These are phyloP conservation scores for Magnolia kwangsiensis DNA, from an alignment of 164 flowering plant genomes.

Conservation along the genomic window DNA sequence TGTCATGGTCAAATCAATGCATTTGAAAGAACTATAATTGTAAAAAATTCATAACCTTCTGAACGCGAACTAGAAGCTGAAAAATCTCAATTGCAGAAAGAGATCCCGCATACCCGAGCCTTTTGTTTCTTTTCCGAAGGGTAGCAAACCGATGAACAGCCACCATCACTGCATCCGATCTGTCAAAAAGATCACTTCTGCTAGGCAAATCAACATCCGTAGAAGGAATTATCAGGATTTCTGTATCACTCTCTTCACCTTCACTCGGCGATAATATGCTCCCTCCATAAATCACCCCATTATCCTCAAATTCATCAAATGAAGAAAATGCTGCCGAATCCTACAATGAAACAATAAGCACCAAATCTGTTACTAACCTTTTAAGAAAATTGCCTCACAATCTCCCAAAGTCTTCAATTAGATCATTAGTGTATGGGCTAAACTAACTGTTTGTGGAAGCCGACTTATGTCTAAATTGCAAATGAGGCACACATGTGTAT, in stretches of 20 bases:
- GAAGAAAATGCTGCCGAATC: conserved; percentile 38
- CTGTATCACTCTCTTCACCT: conserved; percentile 79
- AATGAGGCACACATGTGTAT: no score
- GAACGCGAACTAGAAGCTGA: neutral
- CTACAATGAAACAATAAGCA: conserved; percentile 17
- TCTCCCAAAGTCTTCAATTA: no score
- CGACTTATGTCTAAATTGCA: no score
- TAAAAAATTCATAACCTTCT: no score
- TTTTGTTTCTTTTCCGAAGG: conserved; percentile 39
- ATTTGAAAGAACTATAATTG: no score
- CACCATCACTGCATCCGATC: conserved; percentile 42
- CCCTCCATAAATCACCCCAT: conserved; percentile 24
- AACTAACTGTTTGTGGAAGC: no score
- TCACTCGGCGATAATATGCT: conserved; percentile 59
- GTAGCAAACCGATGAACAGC: conserved; percentile 52
- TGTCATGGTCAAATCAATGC: no score
- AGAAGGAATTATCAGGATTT: conserved; percentile 49
- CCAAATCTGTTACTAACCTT: no score
- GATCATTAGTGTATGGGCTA: no score
- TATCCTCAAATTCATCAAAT: conserved; percentile 50
- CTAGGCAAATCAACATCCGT: conserved; percentile 61
- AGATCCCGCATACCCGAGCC: conserved; percentile 30
- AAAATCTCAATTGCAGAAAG: neutral
- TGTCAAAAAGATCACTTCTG: conserved; percentile 21
- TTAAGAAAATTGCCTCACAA: no score